A percentile compares a stretch with the other conserved stretches of the same genome.
These are phyloP conservation scores for Colletotrichum sp. DNA, from an alignment of 2,329 filamentous ascomycete genomes.

Conservation along the genomic window DNA sequence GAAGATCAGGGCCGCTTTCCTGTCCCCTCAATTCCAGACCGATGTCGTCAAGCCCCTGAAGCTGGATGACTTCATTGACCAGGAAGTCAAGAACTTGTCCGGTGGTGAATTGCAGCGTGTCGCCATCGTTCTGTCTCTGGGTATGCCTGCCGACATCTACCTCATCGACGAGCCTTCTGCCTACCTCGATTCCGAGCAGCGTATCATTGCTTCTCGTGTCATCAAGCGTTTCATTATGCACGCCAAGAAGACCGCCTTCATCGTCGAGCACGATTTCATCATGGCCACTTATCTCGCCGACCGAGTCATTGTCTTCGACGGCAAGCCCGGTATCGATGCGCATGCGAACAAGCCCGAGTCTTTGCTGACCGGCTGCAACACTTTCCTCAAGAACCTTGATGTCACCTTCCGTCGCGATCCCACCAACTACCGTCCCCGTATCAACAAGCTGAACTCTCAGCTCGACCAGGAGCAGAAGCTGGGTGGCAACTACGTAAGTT, in stretches of 20 bases:
- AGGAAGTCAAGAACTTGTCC: constrained; percentile 98
- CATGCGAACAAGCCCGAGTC: constrained; percentile 91
- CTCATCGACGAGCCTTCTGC: constrained; percentile 97
- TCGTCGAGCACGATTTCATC: constrained; percentile 99
- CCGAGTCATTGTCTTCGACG: constrained; percentile 98
- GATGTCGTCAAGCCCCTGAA: constrained; percentile 99
- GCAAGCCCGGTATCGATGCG: constrained; percentile 85
- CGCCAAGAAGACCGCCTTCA: constrained; percentile 98
- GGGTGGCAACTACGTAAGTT: constrained; percentile 84
- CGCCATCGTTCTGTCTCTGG: constrained; percentile 95
- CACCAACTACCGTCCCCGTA: constrained; percentile 93
- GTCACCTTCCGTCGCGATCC: constrained; percentile 99
- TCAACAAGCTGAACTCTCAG: constrained; percentile 97
- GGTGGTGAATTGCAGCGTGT: constrained; percentile 99
- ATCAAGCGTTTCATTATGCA: constrained; percentile 99
- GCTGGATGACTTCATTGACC: constrained; percentile 98
- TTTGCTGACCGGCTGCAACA: constrained; percentile 93
- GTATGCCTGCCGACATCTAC: constrained; percentile 96
- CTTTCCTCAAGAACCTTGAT: constrained; percentile 93
- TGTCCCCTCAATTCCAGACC: constrained; percentile 98
- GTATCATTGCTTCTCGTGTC: constrained; percentile 95
- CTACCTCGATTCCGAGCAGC: constrained; percentile 98
- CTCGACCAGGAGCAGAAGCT: constrained; percentile 98
- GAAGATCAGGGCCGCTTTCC: constrained; percentile 96
- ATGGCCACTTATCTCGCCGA: constrained; percentile 84